Conservation (phyloP, 2,329 filamentous ascomycete genomes). For the Hymenoscyphus albidus region DNA sequence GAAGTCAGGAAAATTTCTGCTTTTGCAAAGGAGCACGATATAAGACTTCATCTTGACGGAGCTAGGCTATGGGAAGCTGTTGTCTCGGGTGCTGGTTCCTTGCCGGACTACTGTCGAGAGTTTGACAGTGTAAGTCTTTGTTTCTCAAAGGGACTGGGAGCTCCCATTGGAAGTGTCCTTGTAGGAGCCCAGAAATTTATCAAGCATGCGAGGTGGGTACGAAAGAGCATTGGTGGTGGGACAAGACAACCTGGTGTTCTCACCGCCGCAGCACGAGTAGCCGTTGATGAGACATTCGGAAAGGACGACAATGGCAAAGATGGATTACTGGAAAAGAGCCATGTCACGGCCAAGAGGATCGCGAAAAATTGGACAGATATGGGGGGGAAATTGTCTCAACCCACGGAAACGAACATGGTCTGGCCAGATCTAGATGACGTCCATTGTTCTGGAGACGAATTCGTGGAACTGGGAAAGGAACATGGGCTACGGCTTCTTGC, state of each 20-base stretch:
- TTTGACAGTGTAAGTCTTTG: constrained; percentile 76
- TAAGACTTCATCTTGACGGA: constrained; percentile 74
- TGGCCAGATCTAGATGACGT: constrained; percentile 62
- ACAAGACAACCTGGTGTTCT: constrained; percentile 73
- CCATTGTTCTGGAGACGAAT: constrained; percentile 48
- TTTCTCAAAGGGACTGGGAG: constrained; percentile 79
- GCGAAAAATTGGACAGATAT: constrained; percentile 56
- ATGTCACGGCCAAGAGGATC: constrained; percentile 60
- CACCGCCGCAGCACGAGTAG: constrained; percentile 70
- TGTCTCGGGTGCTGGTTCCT: constrained; percentile 60
- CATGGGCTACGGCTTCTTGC: constrained; percentile 54
- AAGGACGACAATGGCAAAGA: constrained; percentile 52
- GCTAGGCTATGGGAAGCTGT: constrained; percentile 81
- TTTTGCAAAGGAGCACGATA: constrained; percentile 61
- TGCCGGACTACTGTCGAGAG: constrained; percentile 62
- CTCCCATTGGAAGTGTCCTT: constrained; percentile 74
- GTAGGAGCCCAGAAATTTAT: constrained; percentile 54
- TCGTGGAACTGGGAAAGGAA: constrained; percentile 51
- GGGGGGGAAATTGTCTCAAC: constrained; percentile 57
- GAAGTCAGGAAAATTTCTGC: constrained; percentile 66
- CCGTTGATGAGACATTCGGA: constrained; percentile 75
- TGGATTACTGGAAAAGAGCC: constrained; percentile 57
- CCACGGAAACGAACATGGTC: constrained; percentile 71
- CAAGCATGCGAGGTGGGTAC: constrained; percentile 67
- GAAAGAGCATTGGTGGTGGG: constrained; percentile 78